Percentiles rank a stretch among this genome's conserved stretches.
Conservation (phyloP, 805 yeast species). For the Ogataea pini region DNA sequence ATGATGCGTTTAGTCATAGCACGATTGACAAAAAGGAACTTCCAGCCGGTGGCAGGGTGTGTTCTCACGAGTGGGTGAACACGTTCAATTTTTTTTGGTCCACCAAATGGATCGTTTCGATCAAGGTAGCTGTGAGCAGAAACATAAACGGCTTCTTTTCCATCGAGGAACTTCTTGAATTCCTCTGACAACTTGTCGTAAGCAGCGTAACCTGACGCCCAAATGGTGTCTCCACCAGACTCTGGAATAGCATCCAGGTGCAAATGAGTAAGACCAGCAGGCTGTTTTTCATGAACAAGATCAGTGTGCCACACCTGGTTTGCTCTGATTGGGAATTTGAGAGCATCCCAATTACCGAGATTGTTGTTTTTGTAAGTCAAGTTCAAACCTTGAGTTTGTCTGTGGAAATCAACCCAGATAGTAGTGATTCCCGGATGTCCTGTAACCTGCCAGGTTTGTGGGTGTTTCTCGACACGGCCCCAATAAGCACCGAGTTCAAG, state of each 20-base stretch:
- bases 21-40: conserved; percentile 53
- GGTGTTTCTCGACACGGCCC: conserved; percentile 45
- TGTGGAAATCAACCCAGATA: conserved; percentile 41
- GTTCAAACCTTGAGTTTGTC: conserved; percentile 23
- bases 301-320: conserved; percentile 51
- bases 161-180: conserved; percentile 50
- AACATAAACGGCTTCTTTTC: conserved; percentile 45
- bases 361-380: conserved; percentile 21
- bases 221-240: conserved; percentile 55
- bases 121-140: conserved; percentile 41
- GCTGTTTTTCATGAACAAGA: conserved; percentile 51
- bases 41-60: conserved; percentile 67
- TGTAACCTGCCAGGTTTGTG: conserved; percentile 36
- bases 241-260: conserved; percentile 49
- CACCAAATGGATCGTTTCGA: conserved; percentile 43
- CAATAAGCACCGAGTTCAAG: conserved; percentile 45
- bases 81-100: conserved; percentile 48
- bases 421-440: conserved; percentile 39
- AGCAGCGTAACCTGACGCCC: conserved; percentile 56
- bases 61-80: conserved; percentile 62
- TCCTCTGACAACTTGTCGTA: conserved; percentile 54
- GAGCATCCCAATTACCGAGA: conserved; percentile 19
- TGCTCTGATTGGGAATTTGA: conserved; percentile 22
- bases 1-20: conserved; percentile 50
- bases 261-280: conserved; percentile 52